Base-by-base conservation (phyloP, 352 stramenopile species). In the Pythium vanterpoolii region DNA sequence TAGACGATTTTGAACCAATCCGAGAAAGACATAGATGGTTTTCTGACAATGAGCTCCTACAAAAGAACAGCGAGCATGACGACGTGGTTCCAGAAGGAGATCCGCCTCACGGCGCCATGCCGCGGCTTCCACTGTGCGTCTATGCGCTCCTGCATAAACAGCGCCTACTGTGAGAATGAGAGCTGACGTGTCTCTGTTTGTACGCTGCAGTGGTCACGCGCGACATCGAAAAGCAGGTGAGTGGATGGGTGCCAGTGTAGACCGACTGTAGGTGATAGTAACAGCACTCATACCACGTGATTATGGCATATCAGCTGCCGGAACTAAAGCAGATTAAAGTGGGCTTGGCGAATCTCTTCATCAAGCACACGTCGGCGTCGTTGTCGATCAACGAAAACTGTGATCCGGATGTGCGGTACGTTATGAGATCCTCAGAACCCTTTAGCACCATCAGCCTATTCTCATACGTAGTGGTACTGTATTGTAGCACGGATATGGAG, bases 371-470 rank as follows among this genome's bases (percentile, higher is more conserved):
- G 28, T 97, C 87, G n/a, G 95, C 95, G 5, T 96, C 83, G 71
- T 79, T 98, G 54, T 98, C 92, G 64, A 94, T 98, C 66, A 98
- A 98, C 72, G 95, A 98, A 66, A 98, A 98, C 76, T 96, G 91
- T 36, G 92, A 98, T 70, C 87, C 92, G 6, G 92, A 98, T 67
- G 95, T 98, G 30, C 85, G 86, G 83, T 92, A 39, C 62, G 78
- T 70, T 42, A 34, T 30, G 23, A 28, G 42, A 5, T 47, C 11
- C 13, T 10, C 18, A 5, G n/a, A 48, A 48, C 21, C 8, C 19
- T 50, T 34, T 34, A 9, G 1, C 14, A 18, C 14, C 6, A 18
- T 5, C 14, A 4, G 10, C 8, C 6, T n/a, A n/a, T 3, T 42
- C 34, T 42, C 34, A 42, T 18, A 42, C 34, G 13, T 42, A 2